These are phyloP conservation scores for Russula virescens DNA, from an alignment of 768 basidiomycete genomes.

Conservation along the genomic window DNA sequence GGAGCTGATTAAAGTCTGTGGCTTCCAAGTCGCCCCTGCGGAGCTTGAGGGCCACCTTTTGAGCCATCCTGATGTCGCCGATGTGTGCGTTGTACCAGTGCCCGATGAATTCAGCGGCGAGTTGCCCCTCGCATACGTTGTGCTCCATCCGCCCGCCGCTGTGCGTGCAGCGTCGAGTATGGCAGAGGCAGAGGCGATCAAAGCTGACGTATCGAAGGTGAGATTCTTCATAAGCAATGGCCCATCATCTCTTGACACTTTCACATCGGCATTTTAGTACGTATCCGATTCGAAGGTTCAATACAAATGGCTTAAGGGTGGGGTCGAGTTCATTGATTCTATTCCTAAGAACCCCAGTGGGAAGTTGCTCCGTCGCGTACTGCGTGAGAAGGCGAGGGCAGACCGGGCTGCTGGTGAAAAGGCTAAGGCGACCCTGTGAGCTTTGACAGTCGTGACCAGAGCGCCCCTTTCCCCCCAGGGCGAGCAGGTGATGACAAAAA, in stretches of 20 bases:
- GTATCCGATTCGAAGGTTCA: conserved; percentile 31
- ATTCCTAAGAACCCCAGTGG: conserved; percentile 33
- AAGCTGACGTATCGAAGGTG: conserved; percentile 20
- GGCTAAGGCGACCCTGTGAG: conserved; percentile 11
- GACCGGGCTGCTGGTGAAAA: conserved; percentile 13
- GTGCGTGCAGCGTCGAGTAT: conserved; percentile 4
- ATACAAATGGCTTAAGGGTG: conserved; percentile 37
- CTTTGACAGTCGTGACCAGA: not conserved
- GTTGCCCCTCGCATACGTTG: conserved; percentile 63
- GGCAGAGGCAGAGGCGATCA: conserved; percentile 12
- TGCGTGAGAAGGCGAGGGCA: conserved; percentile 26
- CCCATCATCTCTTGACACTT: not conserved
- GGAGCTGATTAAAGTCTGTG: conserved; percentile 64
- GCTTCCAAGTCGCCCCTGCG: conserved; percentile 71
- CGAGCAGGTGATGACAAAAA: not conserved
- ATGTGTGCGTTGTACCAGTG: conserved; percentile 60
- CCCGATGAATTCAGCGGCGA: conserved; percentile 71
- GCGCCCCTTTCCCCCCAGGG: not conserved
- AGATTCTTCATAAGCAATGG: not conserved
- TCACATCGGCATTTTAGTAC: conserved; percentile 21
- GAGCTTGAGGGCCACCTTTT: conserved; percentile 62
- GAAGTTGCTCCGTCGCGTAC: conserved; percentile 29
- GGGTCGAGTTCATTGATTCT: conserved; percentile 35
- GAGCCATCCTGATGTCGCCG: conserved; percentile 51
- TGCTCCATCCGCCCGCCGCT: conserved; percentile 34